These are phyloP conservation scores for Colletotrichum somersetense DNA, from an alignment of 2,329 filamentous ascomycete species.

Conservation along the genomic window DNA sequence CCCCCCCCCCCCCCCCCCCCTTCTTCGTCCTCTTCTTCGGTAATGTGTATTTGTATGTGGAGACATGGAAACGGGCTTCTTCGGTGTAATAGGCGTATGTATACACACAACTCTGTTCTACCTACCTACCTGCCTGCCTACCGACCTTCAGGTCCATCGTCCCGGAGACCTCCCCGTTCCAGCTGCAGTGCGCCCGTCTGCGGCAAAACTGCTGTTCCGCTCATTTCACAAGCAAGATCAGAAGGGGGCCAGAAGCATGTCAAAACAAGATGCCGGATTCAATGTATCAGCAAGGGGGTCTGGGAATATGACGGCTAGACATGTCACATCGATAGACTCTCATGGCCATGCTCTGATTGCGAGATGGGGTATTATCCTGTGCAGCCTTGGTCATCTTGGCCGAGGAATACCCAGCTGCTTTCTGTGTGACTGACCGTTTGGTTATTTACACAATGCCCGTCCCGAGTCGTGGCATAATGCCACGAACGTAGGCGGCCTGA, in stretches of 20 bases:
- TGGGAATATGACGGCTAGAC: too few species aligned
- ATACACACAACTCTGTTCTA: conserved; percentile 31
- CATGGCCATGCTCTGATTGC: background rate
- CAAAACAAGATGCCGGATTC: background rate
- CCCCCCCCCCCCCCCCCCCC: too few species aligned
- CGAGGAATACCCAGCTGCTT: background rate
- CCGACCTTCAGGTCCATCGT: background rate
- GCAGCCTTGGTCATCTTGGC: background rate
- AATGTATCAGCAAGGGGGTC: too few species aligned
- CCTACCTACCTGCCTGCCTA: background rate
- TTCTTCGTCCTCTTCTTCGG: background rate
- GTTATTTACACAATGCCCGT: conserved; percentile 31
- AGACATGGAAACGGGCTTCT: conserved; percentile 29
- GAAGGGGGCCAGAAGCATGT: too few species aligned
- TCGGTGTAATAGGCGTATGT: conserved; percentile 38
- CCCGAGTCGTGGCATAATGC: background rate
- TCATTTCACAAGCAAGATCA: too few species aligned
- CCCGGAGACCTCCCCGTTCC: background rate
- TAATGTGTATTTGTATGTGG: conserved; percentile 41
- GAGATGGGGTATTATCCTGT: conserved; percentile 3
- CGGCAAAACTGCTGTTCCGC: background rate
- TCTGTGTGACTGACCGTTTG: background rate
- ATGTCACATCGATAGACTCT: background rate
- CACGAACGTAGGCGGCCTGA: background rate
- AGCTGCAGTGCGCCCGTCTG: background rate